Base-by-base conservation (phyloP, 768 basidiomycete species). In the Hirschioporus abietinus region DNA sequence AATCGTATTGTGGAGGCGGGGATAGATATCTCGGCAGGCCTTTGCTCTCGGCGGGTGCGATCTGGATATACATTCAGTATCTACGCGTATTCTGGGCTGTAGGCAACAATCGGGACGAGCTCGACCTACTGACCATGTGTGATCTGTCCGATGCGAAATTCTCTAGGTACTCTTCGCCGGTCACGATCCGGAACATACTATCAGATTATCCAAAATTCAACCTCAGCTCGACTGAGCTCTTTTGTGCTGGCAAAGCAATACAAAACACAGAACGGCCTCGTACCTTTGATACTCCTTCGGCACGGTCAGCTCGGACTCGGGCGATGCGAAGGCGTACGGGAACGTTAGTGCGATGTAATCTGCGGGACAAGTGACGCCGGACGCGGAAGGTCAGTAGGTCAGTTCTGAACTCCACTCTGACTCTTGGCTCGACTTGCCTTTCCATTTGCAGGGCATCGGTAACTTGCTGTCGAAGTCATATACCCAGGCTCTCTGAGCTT, bases 121-220 rank as follows among this genome's bases (percentile, higher is more conserved):
- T 30, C 58, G 58, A 65, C 25, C 35, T 20, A 64, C 80, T 72
- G 69, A 88, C 88, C 89, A 92, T 91, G 74, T 91, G 90, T 65
- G 89, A 88, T 71, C 90, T 80, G 74, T 92, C 88, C 23, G 89
- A 91, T 10, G 89, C 87, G 77, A 92, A 91, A 70, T 84, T 72
- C 68, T 84, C 76, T 58, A 90, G 74, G 72, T 80, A 90, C 15
- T 74, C 74, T 35, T 74, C 67, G 20, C 82, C 85, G 66, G 84
- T 80, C 66, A 92, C 76, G 35, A 89, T 81, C 72, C 90, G 82
- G 74, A 91, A 90, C 60, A 80, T 70, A 73, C 89, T 91, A 72
- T n/a, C 35, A n/a, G n/a, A n/a, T n/a, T n/a, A n/a, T n/a, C n/a
- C n/a, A n/a, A 52, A 7, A 68, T 35, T 35, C 18, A 24, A 52